Evolutionary conservation across 768 basidiomycete species (phyloP), one percentile per base, ranked within the genome.

Genomic region (Cyathus striatus): DNA sequence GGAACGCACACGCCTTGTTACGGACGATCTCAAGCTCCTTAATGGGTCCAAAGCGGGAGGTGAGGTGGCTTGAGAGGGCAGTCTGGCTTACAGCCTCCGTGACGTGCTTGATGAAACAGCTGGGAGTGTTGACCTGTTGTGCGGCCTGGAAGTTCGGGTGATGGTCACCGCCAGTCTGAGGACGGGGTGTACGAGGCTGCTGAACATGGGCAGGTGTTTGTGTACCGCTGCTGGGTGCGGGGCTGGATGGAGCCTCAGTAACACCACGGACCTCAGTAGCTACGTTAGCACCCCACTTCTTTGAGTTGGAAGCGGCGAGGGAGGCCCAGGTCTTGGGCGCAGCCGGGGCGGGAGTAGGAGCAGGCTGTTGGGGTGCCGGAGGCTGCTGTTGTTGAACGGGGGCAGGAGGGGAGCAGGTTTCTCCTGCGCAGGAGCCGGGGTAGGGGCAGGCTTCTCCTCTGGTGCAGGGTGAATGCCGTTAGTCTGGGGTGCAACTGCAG

Each of bases 81-180:
- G 61, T 40, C 36, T 75, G 69, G 20, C 78, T 64, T 30, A 92
- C 68, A 23, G 72, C 64, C 44, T 92, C 89, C 13, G 76, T 70
- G 2, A 94, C 89, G 53, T 85, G 82, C 84, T 96, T 97, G 72
- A 97, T 84, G 65, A 97, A 99, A 63, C 90, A 92, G 46, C 86
- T 83, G 2, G 88, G 60, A 9, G 81, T 89, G 18, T 75, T 73
- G 42, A 93, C 68, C 47, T 63, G 71, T 41, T 74, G 64, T 12
- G 86, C 87, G 44, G 85, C 81, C 33, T 72, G 57, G 43, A 69
- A 53, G 6, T 65, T 63, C 6, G 82, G 75, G 49, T 78, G 72
- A 5, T 62, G 63, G 30, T 54, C 46, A 37, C 57, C 60, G 16
- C 57, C 60, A 4, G 49, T 53, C 37, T 69, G 66, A 21, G 66